Percentiles rank a stretch among this genome's conserved stretches.
phyloP scores from a whole-genome alignment of 139 green algal genomes.

The Closterium sp. region DNA sequence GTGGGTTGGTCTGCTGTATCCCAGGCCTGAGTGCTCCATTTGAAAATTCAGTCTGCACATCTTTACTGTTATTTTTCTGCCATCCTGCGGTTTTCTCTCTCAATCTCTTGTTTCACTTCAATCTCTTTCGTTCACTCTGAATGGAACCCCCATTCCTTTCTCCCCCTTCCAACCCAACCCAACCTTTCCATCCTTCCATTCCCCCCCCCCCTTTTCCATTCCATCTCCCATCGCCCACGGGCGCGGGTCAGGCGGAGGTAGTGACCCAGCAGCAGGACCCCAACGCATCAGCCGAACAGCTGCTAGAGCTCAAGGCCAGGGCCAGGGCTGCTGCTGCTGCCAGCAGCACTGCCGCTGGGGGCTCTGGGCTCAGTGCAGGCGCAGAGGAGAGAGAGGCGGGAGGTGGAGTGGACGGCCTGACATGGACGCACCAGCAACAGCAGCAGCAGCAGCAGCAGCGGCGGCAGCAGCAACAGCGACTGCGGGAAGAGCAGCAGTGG shows the following conservation, averaged over 20 bases:
- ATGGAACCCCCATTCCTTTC: neutral
- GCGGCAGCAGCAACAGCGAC: neutral
- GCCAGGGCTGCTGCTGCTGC: neutral
- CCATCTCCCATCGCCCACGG: neutral
- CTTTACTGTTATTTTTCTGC: too few species aligned
- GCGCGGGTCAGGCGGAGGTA: conserved; percentile 35
- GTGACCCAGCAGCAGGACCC: conserved; percentile 73
- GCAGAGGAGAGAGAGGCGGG: neutral
- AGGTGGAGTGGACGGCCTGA: neutral
- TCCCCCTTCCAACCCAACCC: neutral
- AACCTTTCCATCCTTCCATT: neutral
- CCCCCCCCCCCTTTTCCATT: neutral
- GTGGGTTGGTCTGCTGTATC: too few species aligned
- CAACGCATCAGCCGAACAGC: conserved; percentile 55
- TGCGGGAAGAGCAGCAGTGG: neutral
- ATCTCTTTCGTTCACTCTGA: neutral
- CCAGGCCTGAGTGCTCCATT: too few species aligned
- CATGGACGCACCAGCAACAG: conserved; percentile 2
- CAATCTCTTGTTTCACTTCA: neutral
- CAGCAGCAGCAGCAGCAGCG: conserved; percentile 32
- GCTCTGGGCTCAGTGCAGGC: neutral
- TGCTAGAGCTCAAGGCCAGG: conserved; percentile 57
- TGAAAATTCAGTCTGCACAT: too few species aligned
- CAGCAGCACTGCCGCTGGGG: neutral
- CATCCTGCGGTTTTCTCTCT: neutral